Base-by-base conservation (phyloP, 2,329 filamentous ascomycete species). In the Tolypocladium amazonense region DNA sequence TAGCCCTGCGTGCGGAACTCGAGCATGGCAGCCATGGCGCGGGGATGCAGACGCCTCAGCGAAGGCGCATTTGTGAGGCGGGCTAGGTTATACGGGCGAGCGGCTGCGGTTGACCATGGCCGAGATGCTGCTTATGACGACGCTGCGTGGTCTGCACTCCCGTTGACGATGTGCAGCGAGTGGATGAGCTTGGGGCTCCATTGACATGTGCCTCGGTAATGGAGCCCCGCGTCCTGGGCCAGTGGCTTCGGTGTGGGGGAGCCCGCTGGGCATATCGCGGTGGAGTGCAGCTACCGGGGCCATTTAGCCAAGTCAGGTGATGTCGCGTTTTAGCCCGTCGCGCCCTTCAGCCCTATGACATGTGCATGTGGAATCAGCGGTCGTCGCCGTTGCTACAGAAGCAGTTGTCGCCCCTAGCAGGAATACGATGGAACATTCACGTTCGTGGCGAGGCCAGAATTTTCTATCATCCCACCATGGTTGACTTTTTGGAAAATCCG, bases 1-100 rank as follows among this genome's bases (percentile, higher is more conserved):
- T 86, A 97, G 69, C 94, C 94, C 71, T 90, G 83, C 27, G 94
- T 97, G 64, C 90, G 88, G 77, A 90, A 97, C 76, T 97, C 92
- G 68, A 97, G 87, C 92, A 97, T 97, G 71, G 79, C 78, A 74
- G 76, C 75, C 76, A 78, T 78, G 59, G 61, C 66, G 63, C 62
- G 61, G 53, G 56, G 27, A 23, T 43, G 30, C 18, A 45, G 27
- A 35, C 30, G 33, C 52, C 33, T 38, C 20, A 20, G 47, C 27
- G 15, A n/a, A 35, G 47, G 57, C 50, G 57, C 57, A 50, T 45
- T 52, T 33, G 37, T 23, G 52, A 37, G 33, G 27, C 30, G 30
- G 18, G 18, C 20, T 53, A 20, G 50, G 30, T 35, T 35, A 35
- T 35, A n/a, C 2, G 20, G 30, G 50, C 4, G 50, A 14, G 50